Evolutionary conservation across 129 eudicot genomes (phyloP).

Genomic region (Arctium lappa): DNA sequence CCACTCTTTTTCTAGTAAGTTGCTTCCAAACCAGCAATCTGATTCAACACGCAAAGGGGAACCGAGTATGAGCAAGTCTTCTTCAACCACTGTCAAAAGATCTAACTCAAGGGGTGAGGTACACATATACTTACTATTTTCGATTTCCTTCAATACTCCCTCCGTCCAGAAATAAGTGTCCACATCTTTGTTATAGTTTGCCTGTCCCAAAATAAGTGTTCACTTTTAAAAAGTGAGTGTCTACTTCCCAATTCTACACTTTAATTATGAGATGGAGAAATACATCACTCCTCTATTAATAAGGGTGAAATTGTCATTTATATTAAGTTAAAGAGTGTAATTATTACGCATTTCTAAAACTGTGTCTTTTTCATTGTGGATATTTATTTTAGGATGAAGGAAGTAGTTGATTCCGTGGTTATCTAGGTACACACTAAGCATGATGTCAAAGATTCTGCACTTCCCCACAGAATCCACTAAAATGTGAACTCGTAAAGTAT

Average conservation of each 20-base stretch:
- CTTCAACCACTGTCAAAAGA: slow-evolving; percentile 43
- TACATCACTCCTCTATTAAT: background rate
- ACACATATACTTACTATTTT: slow-evolving; percentile 1
- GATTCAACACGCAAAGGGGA: slow-evolving; percentile 39
- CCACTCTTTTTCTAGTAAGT: slow-evolving; percentile 16
- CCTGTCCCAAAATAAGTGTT: background rate
- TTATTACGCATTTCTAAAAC: background rate
- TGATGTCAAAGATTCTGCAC: background rate
- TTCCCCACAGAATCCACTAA: background rate
- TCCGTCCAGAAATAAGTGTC: background rate
- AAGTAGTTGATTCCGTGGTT: background rate
- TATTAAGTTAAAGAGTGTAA: background rate
- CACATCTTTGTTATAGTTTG: background rate
- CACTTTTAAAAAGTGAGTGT: background rate
- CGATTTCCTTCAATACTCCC: background rate
- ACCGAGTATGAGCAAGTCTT: slow-evolving; percentile 31
- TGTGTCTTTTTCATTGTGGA: background rate
- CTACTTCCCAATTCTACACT: background rate
- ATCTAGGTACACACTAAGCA: background rate
- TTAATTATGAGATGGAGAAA: background rate
- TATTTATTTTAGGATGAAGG: background rate
- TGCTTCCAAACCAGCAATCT: slow-evolving; percentile 29
- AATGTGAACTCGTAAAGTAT: background rate
- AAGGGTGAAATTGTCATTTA: background rate
- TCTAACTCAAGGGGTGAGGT: slow-evolving; percentile 70